Evolutionary conservation across 2,329 filamentous ascomycete genomes (phyloP), one percentile per base, ranked within the genome.

Genomic region (Gaeumannomyces sp.): DNA sequence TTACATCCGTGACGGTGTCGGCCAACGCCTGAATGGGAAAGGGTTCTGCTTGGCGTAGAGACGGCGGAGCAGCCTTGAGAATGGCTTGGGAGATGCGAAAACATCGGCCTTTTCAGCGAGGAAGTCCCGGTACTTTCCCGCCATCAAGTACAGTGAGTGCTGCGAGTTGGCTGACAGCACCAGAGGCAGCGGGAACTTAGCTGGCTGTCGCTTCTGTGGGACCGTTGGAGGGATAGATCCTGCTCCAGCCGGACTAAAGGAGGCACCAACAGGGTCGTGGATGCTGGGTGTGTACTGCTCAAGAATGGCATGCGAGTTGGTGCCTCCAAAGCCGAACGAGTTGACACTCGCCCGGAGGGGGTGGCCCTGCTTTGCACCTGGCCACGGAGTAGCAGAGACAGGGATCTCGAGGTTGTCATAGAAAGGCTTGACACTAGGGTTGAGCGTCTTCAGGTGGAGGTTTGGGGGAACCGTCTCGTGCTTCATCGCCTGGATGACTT

Each of bases 311-410:
- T 80, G 78, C 0, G 77, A 73, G 64, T 81, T 81, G 14, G 77
- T 75, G 27, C 79, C 79, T 8, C 79, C 79, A 65, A 80, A 81
- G 0, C 79, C 79, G 38, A 81, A 81, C 0, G 76, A 79, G 69
- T 80, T 80, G 28, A 81, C 74, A 60, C 78, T 80, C 6, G 76
- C 78, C 35, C 79, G 73, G 19, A 73, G 74, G 1, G 78, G 78
- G 16, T 77, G 74, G 2, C 76, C 76, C 19, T 29, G 35, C 0
- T 58, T n/a, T 0, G 73, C 70, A 0, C 66, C 45, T 0, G 78
- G 78, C 78, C 78, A 80, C 8, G 72, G 67, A 1, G 67, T 57
- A 2, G 69, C 28, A 25, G 65, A 59, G 0, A 74, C 78, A 0
- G 77, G 76, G 27, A 80, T 70, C 28, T 73, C 38, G 13, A 80